phyloP scores from a whole-genome alignment of 805 yeast genomes.

The Saccharomycopsis fermentans region DNA sequence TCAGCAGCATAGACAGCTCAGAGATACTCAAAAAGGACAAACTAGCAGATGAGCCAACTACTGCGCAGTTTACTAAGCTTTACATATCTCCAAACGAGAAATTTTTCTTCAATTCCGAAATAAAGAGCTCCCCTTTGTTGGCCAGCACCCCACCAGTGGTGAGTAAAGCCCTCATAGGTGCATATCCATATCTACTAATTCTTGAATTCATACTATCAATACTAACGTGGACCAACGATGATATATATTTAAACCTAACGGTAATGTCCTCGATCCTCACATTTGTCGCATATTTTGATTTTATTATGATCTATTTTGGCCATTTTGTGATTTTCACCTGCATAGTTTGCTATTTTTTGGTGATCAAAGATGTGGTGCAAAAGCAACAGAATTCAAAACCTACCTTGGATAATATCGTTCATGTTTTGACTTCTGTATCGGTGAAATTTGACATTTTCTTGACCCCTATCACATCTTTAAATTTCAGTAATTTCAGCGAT shows the following conservation, averaged over 20 bases:
- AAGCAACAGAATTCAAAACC: constrained; percentile 57
- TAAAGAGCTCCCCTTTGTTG: constrained; percentile 66
- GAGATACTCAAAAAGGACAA: not conserved
- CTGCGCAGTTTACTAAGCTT: constrained; percentile 12
- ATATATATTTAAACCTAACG: constrained; percentile 63
- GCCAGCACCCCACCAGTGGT: constrained; percentile 88
- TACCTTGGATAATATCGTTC: constrained; percentile 78
- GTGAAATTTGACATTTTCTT: constrained; percentile 68
- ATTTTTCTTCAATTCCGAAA: constrained; percentile 15
- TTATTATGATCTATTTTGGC: constrained; percentile 70
- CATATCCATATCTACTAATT: constrained; percentile 77
- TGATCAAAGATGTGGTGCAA: constrained; percentile 40
- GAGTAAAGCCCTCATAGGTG: constrained; percentile 67
- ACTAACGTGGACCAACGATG: constrained; percentile 87
- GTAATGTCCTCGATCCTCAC: constrained; percentile 45
- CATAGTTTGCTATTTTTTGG: constrained; percentile 35
- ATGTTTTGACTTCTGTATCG: constrained; percentile 62
- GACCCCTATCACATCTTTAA: constrained; percentile 66
- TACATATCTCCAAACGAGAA: constrained; percentile 16
- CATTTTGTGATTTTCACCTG: constrained; percentile 38
- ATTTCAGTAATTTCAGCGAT: constrained; percentile 61
- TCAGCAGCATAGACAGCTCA: not conserved
- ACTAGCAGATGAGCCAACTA: constrained; percentile 3
- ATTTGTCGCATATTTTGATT: constrained; percentile 66
- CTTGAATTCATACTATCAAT: constrained; percentile 61